Base-by-base conservation (phyloP, 2,329 filamentous ascomycete species). In the Pyrenochaeta sp. region DNA sequence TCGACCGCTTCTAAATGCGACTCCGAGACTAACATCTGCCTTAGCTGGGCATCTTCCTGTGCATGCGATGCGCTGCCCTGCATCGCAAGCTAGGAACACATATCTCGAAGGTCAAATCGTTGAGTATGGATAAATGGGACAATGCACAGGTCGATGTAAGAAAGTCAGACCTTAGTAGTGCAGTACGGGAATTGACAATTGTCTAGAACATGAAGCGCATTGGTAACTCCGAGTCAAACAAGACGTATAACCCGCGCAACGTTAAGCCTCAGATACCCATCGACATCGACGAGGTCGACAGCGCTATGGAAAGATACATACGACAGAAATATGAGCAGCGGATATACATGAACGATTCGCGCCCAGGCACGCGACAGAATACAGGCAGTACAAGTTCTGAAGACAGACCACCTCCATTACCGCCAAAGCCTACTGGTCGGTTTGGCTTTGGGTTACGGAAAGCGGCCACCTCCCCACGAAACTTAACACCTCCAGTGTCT, bases 91-190 rank as follows among this genome's bases (percentile, higher is more conserved):
- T 99, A 72, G 95, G 95, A 61, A 98, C 95, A 40, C 95, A 99
- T 79, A 92, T 99, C 63, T 97, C 93, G 66, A 99, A 99, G 79
- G 93, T 99, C 82, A 99, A 99, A 80, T 98, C 93, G 37, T 80
- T 99, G 81, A 98, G 91, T 78, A 98, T 99, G 93, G 95, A 99
- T 80, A 95, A 90, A 67, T 99, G 95, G 95, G 89, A 91, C 48
- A 90, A 90, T 72, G 95, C 98, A 60, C 95, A 99, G 81, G 93
- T 99, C 64, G 95, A 99, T 80, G 93, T 97, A 83, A 80, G 86
- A 79, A 42, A 22, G 10, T n/a, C 27, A 34, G 45, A 34, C n/a
- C 15, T 5, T 12, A 13, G 45, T 34, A 34, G 6, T n/a, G 27
- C 8, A 34, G 15, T n/a, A 22, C 8, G 15, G n/a, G 4, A 13